Base-by-base conservation (phyloP, 148 eudicot genomes). In the Rheum nobile region DNA sequence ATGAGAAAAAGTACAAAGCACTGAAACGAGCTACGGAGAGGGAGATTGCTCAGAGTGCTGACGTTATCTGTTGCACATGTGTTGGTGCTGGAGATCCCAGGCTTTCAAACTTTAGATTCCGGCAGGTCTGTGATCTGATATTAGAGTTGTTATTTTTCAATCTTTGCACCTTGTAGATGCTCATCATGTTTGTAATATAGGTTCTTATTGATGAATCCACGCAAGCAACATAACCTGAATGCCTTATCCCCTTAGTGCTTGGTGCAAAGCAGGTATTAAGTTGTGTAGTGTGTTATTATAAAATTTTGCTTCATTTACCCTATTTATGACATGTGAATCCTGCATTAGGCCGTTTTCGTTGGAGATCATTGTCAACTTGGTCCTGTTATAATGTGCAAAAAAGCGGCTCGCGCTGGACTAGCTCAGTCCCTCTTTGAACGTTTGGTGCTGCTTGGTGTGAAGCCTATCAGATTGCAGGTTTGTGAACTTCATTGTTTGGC, bases 311-410 rank as follows among this genome's bases (percentile, higher is more conserved):
- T 19, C 17, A 5, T 67, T 46, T 29, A 19, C 32, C 10, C 32
- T 65, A 1, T 65, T 6, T 65, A 34, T 65, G 39, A 31, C 38
- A 65, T 32, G 39, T 65, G 21, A 32, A 65, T 31, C 6, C 19
- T 65, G 39, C n/a, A 32, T 73, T 73, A 95, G 99, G 92, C 82
- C 74, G 84, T 96, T 84, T 92, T 96, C 74, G 99, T 96, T 75
- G 99, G 99, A 71, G 99, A 96, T 75, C 99, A 96, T 76, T 96
- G 99, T 78, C 99, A 96, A 82, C 99, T 96, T 78, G 99, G 99
- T 83, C 99, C 99, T 48, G 99, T 96, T 72, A 96, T 96, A 61
- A 96, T 96, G 99, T 96, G 99, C 87, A 96, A 96, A 85, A 96
- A 93, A 88, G 99, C 99, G 72, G 99, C 99, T 78, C 92, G 99